Evolutionary conservation across 441 rosid genomes (phyloP).

Genomic region (Croton setiger): DNA sequence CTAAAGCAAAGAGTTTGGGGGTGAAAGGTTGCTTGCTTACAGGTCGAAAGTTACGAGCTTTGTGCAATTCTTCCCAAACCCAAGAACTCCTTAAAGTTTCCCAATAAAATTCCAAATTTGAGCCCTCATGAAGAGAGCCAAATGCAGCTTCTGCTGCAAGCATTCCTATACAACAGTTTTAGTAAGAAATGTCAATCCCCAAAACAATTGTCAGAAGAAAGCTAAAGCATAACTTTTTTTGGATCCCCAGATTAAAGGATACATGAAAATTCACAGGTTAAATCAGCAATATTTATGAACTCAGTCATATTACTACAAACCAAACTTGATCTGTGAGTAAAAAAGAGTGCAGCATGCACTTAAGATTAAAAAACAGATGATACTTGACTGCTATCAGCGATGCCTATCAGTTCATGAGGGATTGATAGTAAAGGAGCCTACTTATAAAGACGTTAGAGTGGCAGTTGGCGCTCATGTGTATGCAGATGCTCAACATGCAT

Average conservation of each 20-base stretch:
- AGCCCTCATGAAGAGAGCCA: constrained; percentile 54
- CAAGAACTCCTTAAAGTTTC: constrained; percentile 65
- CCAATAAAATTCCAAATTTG: constrained; percentile 73
- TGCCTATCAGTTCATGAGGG: not conserved
- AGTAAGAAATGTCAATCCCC: constrained; percentile 3
- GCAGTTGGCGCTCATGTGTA: not conserved
- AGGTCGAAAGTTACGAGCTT: constrained; percentile 85
- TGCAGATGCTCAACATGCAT: not conserved
- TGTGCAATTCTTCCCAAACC: constrained; percentile 92
- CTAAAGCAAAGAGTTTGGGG: not conserved
- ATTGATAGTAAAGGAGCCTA: not conserved
- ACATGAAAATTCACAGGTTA: not conserved
- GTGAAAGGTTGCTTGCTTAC: constrained; percentile 40
- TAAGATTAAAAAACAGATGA: not conserved
- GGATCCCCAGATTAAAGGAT: not conserved
- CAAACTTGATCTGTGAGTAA: not conserved
- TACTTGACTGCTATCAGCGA: not conserved
- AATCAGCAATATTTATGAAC: not conserved
- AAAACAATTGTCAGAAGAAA: not conserved
- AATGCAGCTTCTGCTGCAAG: constrained; percentile 93
- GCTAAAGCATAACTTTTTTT: not conserved
- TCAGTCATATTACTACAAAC: not conserved
- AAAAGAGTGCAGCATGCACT: not conserved
- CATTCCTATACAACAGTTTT: constrained; percentile 53
- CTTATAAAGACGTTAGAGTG: not conserved